These are phyloP conservation scores for Chionographis japonica DNA, from an alignment of 106 monocot species.

Conservation along the genomic window DNA sequence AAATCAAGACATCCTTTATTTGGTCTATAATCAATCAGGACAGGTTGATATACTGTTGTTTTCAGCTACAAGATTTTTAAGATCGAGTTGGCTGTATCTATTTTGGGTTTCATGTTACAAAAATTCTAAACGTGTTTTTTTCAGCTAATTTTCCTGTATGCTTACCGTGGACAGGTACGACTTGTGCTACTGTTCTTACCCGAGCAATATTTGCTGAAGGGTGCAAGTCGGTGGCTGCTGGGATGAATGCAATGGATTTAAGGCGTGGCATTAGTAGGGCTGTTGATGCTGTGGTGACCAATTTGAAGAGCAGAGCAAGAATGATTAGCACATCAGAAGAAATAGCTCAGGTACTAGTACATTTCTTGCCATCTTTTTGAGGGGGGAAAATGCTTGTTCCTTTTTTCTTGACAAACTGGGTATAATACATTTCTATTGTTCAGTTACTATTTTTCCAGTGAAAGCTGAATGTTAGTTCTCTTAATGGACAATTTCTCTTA, in stretches of 20 bases:
- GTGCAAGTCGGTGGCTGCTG: conserved; percentile 87
- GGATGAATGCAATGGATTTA: conserved; percentile 88
- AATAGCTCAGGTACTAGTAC: conserved; percentile 57
- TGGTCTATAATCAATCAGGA: too few species aligned
- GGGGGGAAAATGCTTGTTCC: background rate
- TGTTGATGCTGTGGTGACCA: conserved; percentile 76
- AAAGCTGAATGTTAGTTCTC: background rate
- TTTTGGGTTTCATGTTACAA: background rate
- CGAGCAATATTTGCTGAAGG: conserved; percentile 75
- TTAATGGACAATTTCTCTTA: background rate
- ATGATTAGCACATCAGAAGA: conserved; percentile 94
- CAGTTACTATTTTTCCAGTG: too few species aligned
- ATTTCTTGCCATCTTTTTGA: background rate
- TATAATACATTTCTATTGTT: too few species aligned
- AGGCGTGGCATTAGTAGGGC: conserved; percentile 83
- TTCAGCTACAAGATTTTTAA: too few species aligned
- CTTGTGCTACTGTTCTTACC: conserved; percentile 73
- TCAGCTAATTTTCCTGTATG: background rate
- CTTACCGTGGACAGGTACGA: conserved; percentile 43
- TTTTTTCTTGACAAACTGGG: background rate
- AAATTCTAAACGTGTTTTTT: background rate
- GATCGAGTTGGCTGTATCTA: background rate
- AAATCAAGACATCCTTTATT: too few species aligned
- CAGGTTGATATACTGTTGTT: too few species aligned
- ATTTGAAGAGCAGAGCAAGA: conserved; percentile 64